Base-by-base conservation (phyloP, 257 asterid species). In the Gentiana dahurica region DNA sequence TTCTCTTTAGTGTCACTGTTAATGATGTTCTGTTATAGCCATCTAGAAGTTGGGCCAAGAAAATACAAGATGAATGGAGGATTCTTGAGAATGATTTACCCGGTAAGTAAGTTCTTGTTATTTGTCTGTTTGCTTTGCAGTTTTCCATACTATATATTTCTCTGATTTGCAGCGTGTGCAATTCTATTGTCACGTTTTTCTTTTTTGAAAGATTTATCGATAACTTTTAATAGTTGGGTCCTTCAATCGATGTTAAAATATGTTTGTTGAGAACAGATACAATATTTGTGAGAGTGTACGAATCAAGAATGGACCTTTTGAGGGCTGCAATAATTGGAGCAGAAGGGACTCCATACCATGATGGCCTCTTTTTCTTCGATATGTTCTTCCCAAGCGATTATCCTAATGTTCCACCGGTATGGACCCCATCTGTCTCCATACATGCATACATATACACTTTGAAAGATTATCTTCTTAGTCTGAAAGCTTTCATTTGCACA, bases 281-380 rank as follows among this genome's bases (percentile, higher is more conserved):
- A 57, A 82, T 88, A 72, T 80, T 77, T 62, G 97, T 86, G 56
- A 71, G 99, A 80, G 97, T 77, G 48, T 88, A 81, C 32, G 99
- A 92, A 71, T 58, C 89, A 32, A 79, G 95, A 68, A 88, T 92
- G 95, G 95, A 92, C 75, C 86, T 92, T 59, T 73, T 92, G 82
- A 74, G 95, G 75, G 97, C 97, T 47, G 95, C 79, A 63, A 83
- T 92, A 57, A 66, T 86, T 55, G 99, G 99, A 55, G 95, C 97
- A 12, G 94, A 86, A 66, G 99, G 99, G 68, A 92, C 99, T 36
- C 99, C 99, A 11, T 92, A 88, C 68, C 95, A 88, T 52, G 99
- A 86, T 51, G 99, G 97, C 36, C 95, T 92, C 68, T 92, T 78
- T 71, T 86, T 92, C 95, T 92, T 92, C 62, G 99, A 92, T 49